Evolutionary conservation across 148 eudicot genomes (phyloP).

Genomic region (Simmondsia chinensis): DNA sequence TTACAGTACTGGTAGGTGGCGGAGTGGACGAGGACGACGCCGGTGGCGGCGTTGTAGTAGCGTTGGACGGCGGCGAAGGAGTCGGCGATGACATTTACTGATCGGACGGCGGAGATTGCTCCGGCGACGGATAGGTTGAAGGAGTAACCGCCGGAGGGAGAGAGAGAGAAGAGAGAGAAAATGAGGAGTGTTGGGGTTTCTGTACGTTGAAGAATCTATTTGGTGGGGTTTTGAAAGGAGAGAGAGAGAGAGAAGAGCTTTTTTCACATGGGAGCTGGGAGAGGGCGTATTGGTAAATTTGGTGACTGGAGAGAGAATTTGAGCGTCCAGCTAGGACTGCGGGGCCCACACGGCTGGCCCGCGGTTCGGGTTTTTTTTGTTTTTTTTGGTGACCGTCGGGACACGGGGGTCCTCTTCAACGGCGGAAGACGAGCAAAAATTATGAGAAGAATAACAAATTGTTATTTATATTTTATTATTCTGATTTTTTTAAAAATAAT

Average conservation of each 20-base stretch:
- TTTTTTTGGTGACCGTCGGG: too few species aligned
- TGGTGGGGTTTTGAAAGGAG: background rate
- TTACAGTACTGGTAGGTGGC: conserved; percentile 9
- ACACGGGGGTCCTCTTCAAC: too few species aligned
- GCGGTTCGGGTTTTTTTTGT: too few species aligned
- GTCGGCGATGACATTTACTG: conserved; percentile 29
- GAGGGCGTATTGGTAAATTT: background rate
- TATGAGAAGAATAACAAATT: too few species aligned
- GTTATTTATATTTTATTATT: too few species aligned
- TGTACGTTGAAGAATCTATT: too few species aligned
- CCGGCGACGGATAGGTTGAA: conserved; percentile 28
- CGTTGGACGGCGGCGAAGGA: conserved; percentile 17
- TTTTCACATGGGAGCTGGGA: conserved; percentile 8
- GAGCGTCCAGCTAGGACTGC: background rate
- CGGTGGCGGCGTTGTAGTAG: conserved; percentile 20
- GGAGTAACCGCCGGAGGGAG: background rate
- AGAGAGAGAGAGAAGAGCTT: background rate
- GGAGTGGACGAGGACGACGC: conserved; percentile 21
- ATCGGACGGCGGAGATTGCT: conserved; percentile 9
- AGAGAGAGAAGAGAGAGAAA: conserved; percentile 3
- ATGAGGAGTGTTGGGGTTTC: too few species aligned
- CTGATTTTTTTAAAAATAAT: too few species aligned
- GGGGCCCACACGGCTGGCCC: conserved; percentile 33
- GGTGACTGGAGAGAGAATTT: background rate
- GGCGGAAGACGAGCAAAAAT: too few species aligned